Conservation (phyloP, 106 monocot species). For the Narthecium ossifragum region DNA sequence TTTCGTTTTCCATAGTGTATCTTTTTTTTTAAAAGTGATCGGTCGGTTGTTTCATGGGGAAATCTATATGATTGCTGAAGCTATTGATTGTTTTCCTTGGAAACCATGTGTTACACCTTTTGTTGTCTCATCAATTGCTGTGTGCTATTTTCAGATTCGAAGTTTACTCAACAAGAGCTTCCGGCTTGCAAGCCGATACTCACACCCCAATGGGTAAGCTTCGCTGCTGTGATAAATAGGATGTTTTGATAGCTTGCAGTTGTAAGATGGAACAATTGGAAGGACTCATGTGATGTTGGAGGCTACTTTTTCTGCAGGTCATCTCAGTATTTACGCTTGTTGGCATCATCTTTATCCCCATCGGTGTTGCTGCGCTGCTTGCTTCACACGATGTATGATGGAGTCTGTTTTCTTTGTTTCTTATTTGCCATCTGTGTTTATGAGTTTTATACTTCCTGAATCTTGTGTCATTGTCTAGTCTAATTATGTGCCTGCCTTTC, state of each 20-base stretch:
- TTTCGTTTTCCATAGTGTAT: not conserved
- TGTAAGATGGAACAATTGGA: too few relatives aligned
- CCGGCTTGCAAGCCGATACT: slow-evolving; percentile 92
- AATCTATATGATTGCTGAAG: not conserved
- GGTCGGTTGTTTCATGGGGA: too few relatives aligned
- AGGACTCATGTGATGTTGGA: not conserved
- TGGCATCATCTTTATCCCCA: slow-evolving; percentile 69
- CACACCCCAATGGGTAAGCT: slow-evolving; percentile 70
- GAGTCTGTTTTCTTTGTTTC: not conserved
- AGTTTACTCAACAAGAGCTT: slow-evolving; percentile 91
- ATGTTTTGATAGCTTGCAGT: too few relatives aligned
- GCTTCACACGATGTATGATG: slow-evolving; percentile 61
- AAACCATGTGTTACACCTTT: not conserved
- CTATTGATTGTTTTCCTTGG: not conserved
- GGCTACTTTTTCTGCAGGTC: slow-evolving; percentile 31
- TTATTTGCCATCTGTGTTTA: too few relatives aligned
- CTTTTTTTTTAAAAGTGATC: not conserved
- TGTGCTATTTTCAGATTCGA: slow-evolving; percentile 61
- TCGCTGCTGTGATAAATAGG: not conserved
- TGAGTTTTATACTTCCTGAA: too few relatives aligned
- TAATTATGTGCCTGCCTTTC: not conserved
- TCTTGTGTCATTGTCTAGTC: too few relatives aligned
- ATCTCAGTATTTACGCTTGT: slow-evolving; percentile 63
- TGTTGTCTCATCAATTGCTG: not conserved
- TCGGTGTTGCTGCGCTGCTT: slow-evolving; percentile 58